Base-by-base conservation (phyloP, 169 alveolate genomes). In the Neospora caninum region DNA sequence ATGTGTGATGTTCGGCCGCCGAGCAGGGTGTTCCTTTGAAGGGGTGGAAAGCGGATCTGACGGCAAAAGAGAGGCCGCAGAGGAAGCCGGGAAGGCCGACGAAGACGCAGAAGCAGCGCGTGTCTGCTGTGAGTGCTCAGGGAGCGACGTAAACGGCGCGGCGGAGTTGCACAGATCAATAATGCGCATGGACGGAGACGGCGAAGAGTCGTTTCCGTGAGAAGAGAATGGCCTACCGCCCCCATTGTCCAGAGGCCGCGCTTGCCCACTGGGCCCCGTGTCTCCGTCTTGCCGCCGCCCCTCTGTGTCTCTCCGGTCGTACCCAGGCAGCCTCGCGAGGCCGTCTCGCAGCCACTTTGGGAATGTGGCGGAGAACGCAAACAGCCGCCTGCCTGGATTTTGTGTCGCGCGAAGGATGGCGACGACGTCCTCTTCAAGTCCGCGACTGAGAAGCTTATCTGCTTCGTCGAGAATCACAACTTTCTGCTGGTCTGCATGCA, bases 381-480 rank as follows among this genome's bases (percentile, higher is more conserved):
- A 49, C 25, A 82, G 7, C 25, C 67, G 89, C 25, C 89, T 10
- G 27, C 7, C 54, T 22, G 89, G 67, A 69, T 82, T 39, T 41
- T 29, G 38, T 29, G 89, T 82, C 69, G 67, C 70, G 70, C 84
- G 80, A 41, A 89, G 88, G 53, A 89, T 69, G 31, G 69, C 70
- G 49, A 9, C 53, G 38, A 89, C n/a, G 73, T 78, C 41, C 18
- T 31, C 88, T 78, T 69, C 88, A 36, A 89, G 69, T 29, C 83
- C 64, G 42, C 96, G 96, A 91, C 97, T 98, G 36, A 97, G 92
- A 73, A 96, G 94, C 80, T 97, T 94, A 87, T 96, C 99, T 0
- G 96, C 98, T 92, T 95, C 99, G 96, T 98, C 99, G 31, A 98
- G 95, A 29, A 97, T 97, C 53, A 98, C 91, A 78, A 98, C 96